Conservation (phyloP, 768 basidiomycete species). For the Podaxis mareebaensis region DNA sequence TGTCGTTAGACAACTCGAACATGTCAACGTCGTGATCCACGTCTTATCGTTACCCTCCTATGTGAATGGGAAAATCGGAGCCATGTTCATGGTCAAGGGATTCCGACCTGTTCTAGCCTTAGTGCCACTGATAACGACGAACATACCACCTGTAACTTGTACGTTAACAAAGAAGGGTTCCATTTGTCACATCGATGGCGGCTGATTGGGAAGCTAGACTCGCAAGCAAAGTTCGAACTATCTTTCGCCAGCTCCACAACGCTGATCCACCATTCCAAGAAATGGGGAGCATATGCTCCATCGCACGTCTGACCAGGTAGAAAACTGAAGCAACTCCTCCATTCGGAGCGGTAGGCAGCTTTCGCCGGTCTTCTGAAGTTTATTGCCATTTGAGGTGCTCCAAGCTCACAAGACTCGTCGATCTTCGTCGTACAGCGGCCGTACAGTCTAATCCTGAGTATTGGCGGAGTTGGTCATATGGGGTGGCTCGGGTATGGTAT, state of each 20-base stretch:
- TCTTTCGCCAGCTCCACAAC: neutral
- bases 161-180: neutral
- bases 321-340: neutral
- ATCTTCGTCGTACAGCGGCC: neutral
- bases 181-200: neutral
- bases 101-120: neutral
- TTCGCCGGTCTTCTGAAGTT: neutral
- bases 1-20: neutral
- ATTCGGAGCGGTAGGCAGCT: neutral
- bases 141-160: neutral
- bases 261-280: neutral
- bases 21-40: neutral
- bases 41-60: too few relatives aligned
- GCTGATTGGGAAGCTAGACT: neutral
- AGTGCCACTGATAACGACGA: neutral
- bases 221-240: neutral
- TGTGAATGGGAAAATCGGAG: neutral
- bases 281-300: neutral
- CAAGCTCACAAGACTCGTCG: neutral
- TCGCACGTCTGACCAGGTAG: neutral
- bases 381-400: neutral
- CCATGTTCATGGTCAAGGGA: neutral
- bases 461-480: neutral
- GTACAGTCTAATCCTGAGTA: neutral
- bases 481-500: conserved; percentile 5